Evolutionary conservation across 2,329 filamentous ascomycete genomes (phyloP), one percentile per base, ranked within the genome.

Genomic region (Mycocentrospora acerina): DNA sequence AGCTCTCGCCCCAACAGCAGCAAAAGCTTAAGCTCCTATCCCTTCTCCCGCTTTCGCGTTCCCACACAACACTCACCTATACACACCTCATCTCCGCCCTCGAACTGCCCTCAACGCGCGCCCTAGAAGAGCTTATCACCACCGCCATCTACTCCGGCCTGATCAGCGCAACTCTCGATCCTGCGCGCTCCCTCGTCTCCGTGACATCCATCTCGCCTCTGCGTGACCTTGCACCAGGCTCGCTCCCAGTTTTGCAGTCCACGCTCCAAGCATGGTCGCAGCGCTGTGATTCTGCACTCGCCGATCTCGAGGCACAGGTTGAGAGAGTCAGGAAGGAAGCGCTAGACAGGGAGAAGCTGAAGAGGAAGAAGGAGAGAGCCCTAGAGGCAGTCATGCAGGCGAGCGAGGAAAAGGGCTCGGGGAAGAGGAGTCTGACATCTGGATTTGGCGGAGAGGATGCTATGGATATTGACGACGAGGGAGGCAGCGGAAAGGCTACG

Each of bases 1-100:
- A 75, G 7, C 81, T 98, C 32, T 85, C 79, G 62, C 76, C 81
- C 1, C 74, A 80, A 37, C 93, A 98, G 72, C 71, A 76, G 29
- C 78, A 83, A 48, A 98, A 98, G 72, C 86, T 98, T 29, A 86
- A 89, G 37, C 88, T 96, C 61, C 85, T 98, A 26, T 89, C 90
- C 14, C 81, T 98, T 45, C 78, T 98, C 30, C 85, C 88, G 0
- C 82, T 96, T 44, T 85, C 88, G 42, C 79, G 81, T 44, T 79
- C 85, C 47, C 80, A 82, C 58, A 44, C 52, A 14, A 70, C 70
- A 26, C 82, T 97, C 16, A 85, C 79, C 35, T 98, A 98, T 71
- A 62, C 73, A 14, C 73, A 79, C 22, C 81, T 97, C 15, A 80
- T 84, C 57, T 51, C 65, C 6, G 75, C 78, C 1, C 81, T 98